Conservation (phyloP, 2,329 filamentous ascomycete genomes). For the Neonectria magnoliae region DNA sequence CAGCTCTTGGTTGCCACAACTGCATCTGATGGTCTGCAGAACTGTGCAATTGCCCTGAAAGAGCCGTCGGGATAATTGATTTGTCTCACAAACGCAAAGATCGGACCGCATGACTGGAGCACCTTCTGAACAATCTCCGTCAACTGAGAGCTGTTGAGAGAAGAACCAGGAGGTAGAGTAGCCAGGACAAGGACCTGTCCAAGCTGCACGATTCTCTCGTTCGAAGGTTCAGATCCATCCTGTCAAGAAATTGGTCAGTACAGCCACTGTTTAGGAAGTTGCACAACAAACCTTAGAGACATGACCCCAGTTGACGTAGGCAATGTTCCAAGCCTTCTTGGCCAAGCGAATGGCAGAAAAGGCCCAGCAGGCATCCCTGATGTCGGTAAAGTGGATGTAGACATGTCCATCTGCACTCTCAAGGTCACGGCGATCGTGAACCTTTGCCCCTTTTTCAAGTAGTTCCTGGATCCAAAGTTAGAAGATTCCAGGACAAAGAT, state of each 20-base stretch:
- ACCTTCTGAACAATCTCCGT: conserved; percentile 46
- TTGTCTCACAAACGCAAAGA: conserved; percentile 62
- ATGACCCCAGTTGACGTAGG: conserved; percentile 35
- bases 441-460: conserved; percentile 44
- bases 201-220: conserved; percentile 25
- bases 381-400: conserved; percentile 67
- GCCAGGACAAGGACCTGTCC: conserved; percentile 46
- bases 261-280: background rate
- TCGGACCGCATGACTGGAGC: conserved; percentile 58
- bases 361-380: conserved; percentile 66
- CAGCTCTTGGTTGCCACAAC: conserved; percentile 52
- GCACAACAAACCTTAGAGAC: conserved; percentile 23
- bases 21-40: conserved; percentile 59
- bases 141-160: conserved; percentile 47
- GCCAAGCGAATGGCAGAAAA: conserved; percentile 57
- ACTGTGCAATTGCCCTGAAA: conserved; percentile 63
- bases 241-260: conserved; percentile 9
- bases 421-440: conserved; percentile 52
- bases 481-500: background rate
- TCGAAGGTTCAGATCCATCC: conserved; percentile 12
- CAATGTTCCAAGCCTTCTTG: conserved; percentile 56
- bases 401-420: conserved; percentile 54
- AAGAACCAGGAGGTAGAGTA: conserved; percentile 27
- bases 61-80: conserved; percentile 53
- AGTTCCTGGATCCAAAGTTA: conserved; percentile 51